Conservation (phyloP, 2,329 filamentous ascomycete species). For the Ilyonectria mors-panacis region DNA sequence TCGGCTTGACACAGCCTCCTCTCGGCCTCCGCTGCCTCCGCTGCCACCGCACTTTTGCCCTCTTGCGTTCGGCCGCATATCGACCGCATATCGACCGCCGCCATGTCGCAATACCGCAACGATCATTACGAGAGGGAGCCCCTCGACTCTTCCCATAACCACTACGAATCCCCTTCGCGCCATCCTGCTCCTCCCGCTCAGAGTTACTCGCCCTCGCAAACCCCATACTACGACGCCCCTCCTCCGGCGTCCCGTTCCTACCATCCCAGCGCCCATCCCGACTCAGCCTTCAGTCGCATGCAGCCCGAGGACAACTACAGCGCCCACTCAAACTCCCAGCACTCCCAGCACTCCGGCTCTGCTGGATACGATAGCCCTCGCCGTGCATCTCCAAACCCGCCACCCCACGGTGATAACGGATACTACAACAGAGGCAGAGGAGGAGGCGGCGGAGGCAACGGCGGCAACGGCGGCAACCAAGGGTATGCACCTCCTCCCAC, state of each 20-base stretch:
- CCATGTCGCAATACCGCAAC: slow-evolving; percentile 53
- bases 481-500: slow-evolving; percentile 44
- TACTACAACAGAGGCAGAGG: slow-evolving; percentile 39
- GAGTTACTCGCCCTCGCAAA: slow-evolving; percentile 38
- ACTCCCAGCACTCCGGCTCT: slow-evolving; percentile 40
- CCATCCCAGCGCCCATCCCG: slow-evolving; percentile 45
- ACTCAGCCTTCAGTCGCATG: slow-evolving; percentile 42
- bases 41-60: neutral
- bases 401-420: slow-evolving; percentile 40
- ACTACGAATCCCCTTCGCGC: slow-evolving; percentile 43
- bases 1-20: slow-evolving; percentile 35
- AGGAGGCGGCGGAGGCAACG: slow-evolving; percentile 31
- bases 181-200: slow-evolving; percentile 42
- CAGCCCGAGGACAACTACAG: slow-evolving; percentile 41
- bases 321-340: slow-evolving; percentile 36
- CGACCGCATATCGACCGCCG: slow-evolving; percentile 30
- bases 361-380: slow-evolving; percentile 42
- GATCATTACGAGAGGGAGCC: slow-evolving; percentile 56
- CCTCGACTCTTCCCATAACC: slow-evolving; percentile 48
- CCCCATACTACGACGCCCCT: slow-evolving; percentile 49
- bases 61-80: slow-evolving; percentile 31
- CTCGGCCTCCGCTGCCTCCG: slow-evolving; percentile 15
- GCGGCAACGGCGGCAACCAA: slow-evolving; percentile 40
- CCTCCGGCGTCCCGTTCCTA: slow-evolving; percentile 29
- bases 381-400: slow-evolving; percentile 25